Base-by-base conservation (phyloP, 306 rosid species). In the Lathyrus oleraceus region DNA sequence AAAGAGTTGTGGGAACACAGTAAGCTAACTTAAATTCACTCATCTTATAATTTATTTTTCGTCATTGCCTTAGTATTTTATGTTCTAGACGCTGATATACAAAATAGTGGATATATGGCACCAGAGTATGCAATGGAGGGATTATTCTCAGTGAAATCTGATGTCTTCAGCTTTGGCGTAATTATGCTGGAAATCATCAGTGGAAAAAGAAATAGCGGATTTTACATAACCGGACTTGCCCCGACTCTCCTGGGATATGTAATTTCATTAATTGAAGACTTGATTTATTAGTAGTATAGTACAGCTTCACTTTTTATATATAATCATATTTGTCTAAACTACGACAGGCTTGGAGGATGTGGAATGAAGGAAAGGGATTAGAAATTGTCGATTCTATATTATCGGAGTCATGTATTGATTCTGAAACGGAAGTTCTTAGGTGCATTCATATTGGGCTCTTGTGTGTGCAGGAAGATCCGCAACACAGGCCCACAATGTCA, bases 41-140 rank as follows among this genome's bases (percentile, higher is more conserved):
- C 36, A 21, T 35, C 36, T 11, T 42, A 47, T 30, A 3, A 8
- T 65, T 7, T 17, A 11, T 45, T 19, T 65, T 23, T 1, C 19
- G 2, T n/a, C 13, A 0, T 61, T 60, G 14, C 4, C 4, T 60
- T 30, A 15, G 8, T 25, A 1, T 6, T 53, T 52, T 3, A 21
- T 53, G 32, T 53, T 53, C 15, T 0, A 21, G 8, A 53, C 56
- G 35, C 21, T 68, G 30, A 63, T 67, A 8, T 2, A 16, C 13
- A 59, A 65, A 71, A 70, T 30, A 85, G 87, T 27, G 87, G 89
- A 54, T 87, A 87, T 51, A 87, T 87, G 83, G 79, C 92, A 51
- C 89, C 89, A 1, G 86, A 85, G 1, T 85, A 85, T 36, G 92
- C 87, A 64, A 87, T 87, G 86, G 82, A 79, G 15, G 89, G 89